A percentile compares a stretch with the other conserved stretches of the same genome.
phyloP scores from a whole-genome alignment of 2,329 filamentous ascomycete species.

The Metarhizium brunneum region DNA sequence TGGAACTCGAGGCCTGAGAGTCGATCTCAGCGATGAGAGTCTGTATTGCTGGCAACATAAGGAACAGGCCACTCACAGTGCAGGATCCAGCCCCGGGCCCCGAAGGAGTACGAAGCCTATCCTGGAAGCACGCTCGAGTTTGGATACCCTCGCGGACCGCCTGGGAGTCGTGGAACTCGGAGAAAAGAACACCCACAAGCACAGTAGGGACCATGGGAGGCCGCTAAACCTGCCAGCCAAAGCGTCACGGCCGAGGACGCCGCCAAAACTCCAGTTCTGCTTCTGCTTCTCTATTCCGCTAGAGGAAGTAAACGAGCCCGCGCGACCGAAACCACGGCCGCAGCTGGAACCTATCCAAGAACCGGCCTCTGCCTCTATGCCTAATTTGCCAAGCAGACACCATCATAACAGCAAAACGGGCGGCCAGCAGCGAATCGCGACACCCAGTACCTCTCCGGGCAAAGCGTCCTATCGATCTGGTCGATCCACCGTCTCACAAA shows the following conservation, averaged over 20 bases:
- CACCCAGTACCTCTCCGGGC: slow-evolving; percentile 16
- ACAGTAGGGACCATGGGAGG: slow-evolving; percentile 5
- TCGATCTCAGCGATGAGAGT: slow-evolving; percentile 46
- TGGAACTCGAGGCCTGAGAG: slow-evolving; percentile 17
- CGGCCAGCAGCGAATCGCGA: slow-evolving; percentile 1
- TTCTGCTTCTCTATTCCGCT: slow-evolving; percentile 44
- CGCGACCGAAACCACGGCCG: slow-evolving; percentile 26
- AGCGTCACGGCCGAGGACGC: slow-evolving; percentile 15
- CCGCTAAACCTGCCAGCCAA: slow-evolving; percentile 13
- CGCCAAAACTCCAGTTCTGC: slow-evolving; percentile 31
- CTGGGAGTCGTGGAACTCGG: slow-evolving; percentile 66
- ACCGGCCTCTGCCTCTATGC: slow-evolving; percentile 13
- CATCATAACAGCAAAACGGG: not conserved
- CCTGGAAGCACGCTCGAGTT: slow-evolving; percentile 59
- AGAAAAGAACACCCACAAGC: slow-evolving; percentile 17
- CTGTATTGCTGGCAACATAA: slow-evolving; percentile 94
- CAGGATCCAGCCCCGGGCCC: slow-evolving; percentile 36
- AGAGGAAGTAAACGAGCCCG: slow-evolving; percentile 30
- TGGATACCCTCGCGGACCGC: slow-evolving; percentile 78
- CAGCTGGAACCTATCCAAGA: slow-evolving; percentile 37
- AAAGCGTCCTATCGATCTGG: slow-evolving; percentile 20
- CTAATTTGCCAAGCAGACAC: slow-evolving; percentile 2
- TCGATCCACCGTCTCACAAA: slow-evolving; percentile 22
- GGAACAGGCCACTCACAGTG: slow-evolving; percentile 59
- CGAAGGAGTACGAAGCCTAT: slow-evolving; percentile 38